Evolutionary conservation across 1,139 yeast genomes (phyloP).

Genomic region (Pichia sp.): DNA sequence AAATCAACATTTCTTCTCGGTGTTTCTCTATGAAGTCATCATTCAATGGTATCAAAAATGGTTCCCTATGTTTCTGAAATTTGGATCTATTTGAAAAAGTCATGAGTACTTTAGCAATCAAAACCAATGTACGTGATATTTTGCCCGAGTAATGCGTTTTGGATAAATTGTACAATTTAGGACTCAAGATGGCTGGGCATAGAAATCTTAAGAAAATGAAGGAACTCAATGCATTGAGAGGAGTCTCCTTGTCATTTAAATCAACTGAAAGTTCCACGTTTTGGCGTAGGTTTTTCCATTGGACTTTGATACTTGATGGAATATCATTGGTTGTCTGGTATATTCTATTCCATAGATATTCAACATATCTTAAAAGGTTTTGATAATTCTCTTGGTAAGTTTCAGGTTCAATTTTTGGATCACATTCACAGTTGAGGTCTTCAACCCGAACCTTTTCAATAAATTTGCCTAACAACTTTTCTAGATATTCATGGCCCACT

Average conservation of each 20-base stretch:
- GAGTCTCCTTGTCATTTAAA: conserved; percentile 50
- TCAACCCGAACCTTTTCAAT: conserved; percentile 49
- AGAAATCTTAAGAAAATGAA: conserved; percentile 80
- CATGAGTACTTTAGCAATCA: conserved; percentile 76
- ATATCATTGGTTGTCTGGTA: conserved; percentile 67
- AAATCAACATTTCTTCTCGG: conserved; percentile 55
- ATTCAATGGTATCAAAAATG: conserved; percentile 71
- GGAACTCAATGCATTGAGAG: conserved; percentile 73
- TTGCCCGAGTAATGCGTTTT: conserved; percentile 66
- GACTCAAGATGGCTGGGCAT: conserved; percentile 89
- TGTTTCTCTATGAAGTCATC: conserved; percentile 53
- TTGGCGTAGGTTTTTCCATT: conserved; percentile 53
- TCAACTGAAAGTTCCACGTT: conserved; percentile 58
- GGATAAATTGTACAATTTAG: conserved; percentile 73
- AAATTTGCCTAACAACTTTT: conserved; percentile 66
- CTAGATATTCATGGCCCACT: conserved; percentile 75
- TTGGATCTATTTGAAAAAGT: conserved; percentile 73
- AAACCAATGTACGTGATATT: conserved; percentile 71
- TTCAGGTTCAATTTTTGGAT: conserved; percentile 46
- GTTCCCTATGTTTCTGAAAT: conserved; percentile 76
- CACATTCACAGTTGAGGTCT: conserved; percentile 65
- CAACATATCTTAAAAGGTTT: conserved; percentile 52
- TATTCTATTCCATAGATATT: conserved; percentile 69
- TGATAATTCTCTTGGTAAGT: conserved; percentile 44
- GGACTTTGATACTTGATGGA: conserved; percentile 64